These are phyloP conservation scores for Suhomyces emberorum DNA, from an alignment of 805 yeast species.

Conservation along the genomic window DNA sequence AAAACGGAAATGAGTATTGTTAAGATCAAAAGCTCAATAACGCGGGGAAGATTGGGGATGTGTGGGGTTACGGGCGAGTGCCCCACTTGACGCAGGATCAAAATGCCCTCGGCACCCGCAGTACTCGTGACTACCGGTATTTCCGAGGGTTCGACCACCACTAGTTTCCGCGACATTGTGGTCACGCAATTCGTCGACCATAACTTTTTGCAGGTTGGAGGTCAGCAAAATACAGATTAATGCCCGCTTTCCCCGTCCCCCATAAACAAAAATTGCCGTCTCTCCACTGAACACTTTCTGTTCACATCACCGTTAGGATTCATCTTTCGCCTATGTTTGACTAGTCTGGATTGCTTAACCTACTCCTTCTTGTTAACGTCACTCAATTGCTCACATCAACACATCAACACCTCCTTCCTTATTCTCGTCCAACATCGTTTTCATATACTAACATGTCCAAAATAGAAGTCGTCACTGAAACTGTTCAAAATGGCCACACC, in stretches of 20 bases:
- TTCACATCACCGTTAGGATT: not conserved
- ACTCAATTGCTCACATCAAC: not conserved
- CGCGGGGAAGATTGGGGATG: constrained; percentile 1
- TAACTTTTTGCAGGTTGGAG: constrained; percentile 3
- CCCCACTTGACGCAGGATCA: no score
- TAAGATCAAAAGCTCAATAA: no score
- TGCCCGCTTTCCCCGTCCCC: constrained; percentile 7
- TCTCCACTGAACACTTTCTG: not conserved
- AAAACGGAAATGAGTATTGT: no score
- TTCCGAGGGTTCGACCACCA: not conserved
- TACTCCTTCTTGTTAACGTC: not conserved
- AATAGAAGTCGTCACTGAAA: constrained; percentile 54
- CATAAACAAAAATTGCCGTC: constrained; percentile 5
- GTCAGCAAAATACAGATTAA: constrained; percentile 4
- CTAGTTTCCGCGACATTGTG: not conserved
- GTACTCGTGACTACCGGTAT: not conserved
- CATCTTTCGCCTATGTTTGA: constrained; percentile 1
- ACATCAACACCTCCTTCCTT: not conserved
- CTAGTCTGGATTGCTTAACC: not conserved
- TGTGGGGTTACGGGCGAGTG: no score
- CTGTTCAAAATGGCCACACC: constrained; percentile 68
- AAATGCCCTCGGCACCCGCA: not conserved
- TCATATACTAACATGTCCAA: constrained; percentile 41
- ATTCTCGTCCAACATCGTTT: no score
- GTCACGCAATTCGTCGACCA: constrained; percentile 6